These are phyloP conservation scores for Fusarium clavum DNA, from an alignment of 2,329 filamentous ascomycete genomes.

Conservation along the genomic window DNA sequence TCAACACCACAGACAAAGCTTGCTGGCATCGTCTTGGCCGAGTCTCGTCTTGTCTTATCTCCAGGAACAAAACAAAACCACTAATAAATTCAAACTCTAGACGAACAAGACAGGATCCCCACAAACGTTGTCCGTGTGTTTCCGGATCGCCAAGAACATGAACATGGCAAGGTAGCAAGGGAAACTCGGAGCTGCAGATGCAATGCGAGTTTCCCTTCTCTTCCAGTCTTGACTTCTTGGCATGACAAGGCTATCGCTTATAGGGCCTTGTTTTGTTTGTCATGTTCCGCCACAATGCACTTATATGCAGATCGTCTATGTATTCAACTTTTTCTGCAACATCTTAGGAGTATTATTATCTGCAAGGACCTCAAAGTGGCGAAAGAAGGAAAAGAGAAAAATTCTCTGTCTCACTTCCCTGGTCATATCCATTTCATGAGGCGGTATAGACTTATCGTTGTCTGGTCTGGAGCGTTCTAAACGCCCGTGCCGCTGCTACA, in stretches of 20 bases:
- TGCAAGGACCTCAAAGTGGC: constrained; percentile 3
- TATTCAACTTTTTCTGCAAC: background rate
- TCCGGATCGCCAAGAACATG: constrained; percentile 17
- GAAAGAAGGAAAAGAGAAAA: constrained; percentile 10
- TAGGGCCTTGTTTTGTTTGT: constrained; percentile 23
- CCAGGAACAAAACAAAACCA: background rate
- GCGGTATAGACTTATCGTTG: constrained; percentile 12
- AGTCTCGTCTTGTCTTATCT: background rate
- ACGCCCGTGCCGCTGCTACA: constrained; percentile 25
- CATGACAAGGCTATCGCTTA: constrained; percentile 9
- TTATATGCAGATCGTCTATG: constrained; percentile 10
- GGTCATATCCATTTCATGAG: background rate
- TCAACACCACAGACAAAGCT: constrained; percentile 15
- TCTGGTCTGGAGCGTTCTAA: constrained; percentile 42
- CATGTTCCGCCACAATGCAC: constrained; percentile 15
- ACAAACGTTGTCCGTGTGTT: constrained; percentile 6
- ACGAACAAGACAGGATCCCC: background rate
- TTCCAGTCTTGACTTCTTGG: constrained; percentile 9
- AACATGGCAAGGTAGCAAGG: background rate
- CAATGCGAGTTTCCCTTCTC: constrained; percentile 27
- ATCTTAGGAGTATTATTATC: background rate
- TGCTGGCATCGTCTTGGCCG: constrained; percentile 3
- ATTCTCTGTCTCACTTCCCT: constrained; percentile 13
- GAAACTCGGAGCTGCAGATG: constrained; percentile 16
- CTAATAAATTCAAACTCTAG: background rate